These are phyloP conservation scores for Oxyria digyna DNA, from an alignment of 148 eudicot species.

Conservation along the genomic window DNA sequence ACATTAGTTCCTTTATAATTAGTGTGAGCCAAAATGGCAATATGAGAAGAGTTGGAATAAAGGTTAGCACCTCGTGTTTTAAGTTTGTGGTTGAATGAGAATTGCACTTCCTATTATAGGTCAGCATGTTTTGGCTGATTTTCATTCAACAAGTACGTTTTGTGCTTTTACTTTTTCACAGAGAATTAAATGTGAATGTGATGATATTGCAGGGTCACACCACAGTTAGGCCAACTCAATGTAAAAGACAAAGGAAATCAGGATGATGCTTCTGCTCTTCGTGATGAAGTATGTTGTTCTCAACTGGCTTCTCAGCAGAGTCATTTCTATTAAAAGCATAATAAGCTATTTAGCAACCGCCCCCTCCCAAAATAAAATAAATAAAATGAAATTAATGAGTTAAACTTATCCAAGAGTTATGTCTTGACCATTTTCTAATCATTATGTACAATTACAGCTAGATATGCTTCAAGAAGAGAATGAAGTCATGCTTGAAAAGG, in stretches of 20 bases:
- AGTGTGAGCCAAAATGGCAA: neutral
- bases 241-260: slow-evolving; percentile 53
- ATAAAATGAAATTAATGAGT: neutral
- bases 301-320: neutral
- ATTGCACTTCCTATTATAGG: neutral
- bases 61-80: neutral
- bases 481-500: slow-evolving; percentile 71
- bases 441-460: slow-evolving; percentile 52
- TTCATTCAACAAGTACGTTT: neutral
- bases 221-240: slow-evolving; percentile 42
- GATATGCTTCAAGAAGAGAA: slow-evolving; percentile 98
- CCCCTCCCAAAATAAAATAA: neutral
- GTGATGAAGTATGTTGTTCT: slow-evolving; percentile 69
- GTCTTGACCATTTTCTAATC: slow-evolving; percentile 6
- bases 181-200: neutral
- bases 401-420: neutral
- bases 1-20: neutral
- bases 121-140: neutral
- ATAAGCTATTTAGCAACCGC: neutral
- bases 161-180: neutral
- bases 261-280: slow-evolving; percentile 83
- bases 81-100: too few species aligned
- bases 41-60: neutral
- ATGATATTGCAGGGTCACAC: slow-evolving; percentile 4
- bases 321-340: neutral